Evolutionary conservation across 2,329 filamentous ascomycete genomes (phyloP).

Genomic region (Aspergillus spinulosporus): DNA sequence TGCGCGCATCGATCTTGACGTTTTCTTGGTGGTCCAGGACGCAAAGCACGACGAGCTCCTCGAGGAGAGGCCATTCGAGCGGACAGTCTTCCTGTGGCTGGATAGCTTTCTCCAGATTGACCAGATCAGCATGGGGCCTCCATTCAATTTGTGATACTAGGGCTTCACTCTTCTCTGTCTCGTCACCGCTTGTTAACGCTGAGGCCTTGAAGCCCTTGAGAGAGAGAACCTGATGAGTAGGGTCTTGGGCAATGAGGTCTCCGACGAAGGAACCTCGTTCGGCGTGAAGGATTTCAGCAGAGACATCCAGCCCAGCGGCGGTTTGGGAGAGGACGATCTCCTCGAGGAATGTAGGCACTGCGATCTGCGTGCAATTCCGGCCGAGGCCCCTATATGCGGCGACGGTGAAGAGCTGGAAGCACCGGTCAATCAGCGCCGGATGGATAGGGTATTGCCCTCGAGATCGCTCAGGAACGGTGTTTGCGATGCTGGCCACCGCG

Average conservation of each 20-base stretch:
- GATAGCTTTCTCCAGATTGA: neutral
- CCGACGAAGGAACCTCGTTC: neutral
- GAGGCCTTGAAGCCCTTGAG: neutral
- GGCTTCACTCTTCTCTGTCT: neutral
- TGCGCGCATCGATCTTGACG: neutral
- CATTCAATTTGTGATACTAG: neutral
- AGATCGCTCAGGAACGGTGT: no score
- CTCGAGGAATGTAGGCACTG: neutral
- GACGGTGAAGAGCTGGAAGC: neutral
- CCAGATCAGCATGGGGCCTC: neutral
- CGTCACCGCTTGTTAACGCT: neutral
- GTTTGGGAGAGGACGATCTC: neutral
- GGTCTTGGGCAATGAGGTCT: neutral
- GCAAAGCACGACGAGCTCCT: neutral
- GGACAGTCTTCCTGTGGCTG: neutral
- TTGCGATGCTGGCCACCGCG: no score
- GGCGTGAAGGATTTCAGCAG: neutral
- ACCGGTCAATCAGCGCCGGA: neutral
- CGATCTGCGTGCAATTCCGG: neutral
- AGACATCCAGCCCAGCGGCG: neutral
- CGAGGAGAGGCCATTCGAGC: neutral
- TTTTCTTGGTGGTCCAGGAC: neutral
- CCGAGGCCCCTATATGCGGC: neutral
- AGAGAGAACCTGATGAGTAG: no score
- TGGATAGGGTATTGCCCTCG: neutral